Conservation (phyloP, 2,329 filamentous ascomycete species). For the Epichloe gansuensis region DNA sequence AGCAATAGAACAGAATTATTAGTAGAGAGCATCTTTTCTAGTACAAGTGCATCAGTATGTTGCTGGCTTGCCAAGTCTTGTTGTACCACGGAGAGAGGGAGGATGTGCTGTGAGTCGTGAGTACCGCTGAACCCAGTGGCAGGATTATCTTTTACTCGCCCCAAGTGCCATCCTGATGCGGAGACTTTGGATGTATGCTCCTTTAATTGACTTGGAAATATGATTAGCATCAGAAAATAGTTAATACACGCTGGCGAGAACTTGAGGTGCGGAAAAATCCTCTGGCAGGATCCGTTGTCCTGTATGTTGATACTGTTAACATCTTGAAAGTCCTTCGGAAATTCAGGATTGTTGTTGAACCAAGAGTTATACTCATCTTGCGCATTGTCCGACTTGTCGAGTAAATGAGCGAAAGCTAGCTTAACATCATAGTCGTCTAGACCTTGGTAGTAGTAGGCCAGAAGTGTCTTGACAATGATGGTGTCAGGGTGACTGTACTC, state of each 20-base stretch:
- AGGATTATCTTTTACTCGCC: too few relatives aligned
- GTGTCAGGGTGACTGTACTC: slow-evolving; percentile 59
- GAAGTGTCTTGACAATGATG: slow-evolving; percentile 49
- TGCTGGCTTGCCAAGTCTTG: slow-evolving; percentile 35
- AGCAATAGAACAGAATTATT: too few relatives aligned
- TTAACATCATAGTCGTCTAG: too few relatives aligned
- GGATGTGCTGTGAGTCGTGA: slow-evolving; percentile 48
- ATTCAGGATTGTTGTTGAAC: too few relatives aligned
- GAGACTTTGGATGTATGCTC: slow-evolving; percentile 31
- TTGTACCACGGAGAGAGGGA: slow-evolving; percentile 51
- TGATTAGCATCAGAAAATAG: slow-evolving; percentile 44
- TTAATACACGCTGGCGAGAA: slow-evolving; percentile 42
- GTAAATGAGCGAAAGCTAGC: too few relatives aligned
- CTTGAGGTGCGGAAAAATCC: slow-evolving; percentile 39
- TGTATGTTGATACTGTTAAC: too few relatives aligned
- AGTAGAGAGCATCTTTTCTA: too few relatives aligned
- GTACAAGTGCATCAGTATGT: too few relatives aligned
- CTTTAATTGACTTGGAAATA: slow-evolving; percentile 49
- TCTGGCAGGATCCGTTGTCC: slow-evolving; percentile 22
- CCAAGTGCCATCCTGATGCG: slow-evolving; percentile 43
- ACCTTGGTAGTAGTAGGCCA: slow-evolving; percentile 50
- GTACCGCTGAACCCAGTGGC: slow-evolving; percentile 64
- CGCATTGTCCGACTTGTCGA: too few relatives aligned
- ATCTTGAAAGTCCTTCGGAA: too few relatives aligned
- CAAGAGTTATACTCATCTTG: too few relatives aligned